Base-by-base conservation (phyloP, 139 green algal genomes). In the Coccomyxa sp. region DNA sequence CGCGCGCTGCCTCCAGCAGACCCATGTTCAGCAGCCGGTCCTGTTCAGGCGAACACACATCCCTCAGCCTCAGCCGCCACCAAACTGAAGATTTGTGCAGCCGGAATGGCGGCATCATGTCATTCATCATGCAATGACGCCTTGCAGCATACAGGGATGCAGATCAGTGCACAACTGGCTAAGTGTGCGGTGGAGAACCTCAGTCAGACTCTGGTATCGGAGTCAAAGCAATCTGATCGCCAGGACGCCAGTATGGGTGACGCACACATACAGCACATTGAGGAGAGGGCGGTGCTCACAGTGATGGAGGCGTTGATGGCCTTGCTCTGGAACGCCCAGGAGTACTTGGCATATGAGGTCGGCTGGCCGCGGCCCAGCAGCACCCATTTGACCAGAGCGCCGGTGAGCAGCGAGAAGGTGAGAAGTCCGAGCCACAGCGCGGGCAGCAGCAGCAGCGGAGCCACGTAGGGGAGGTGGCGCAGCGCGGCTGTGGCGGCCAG, bases 241-340 rank as follows among this genome's bases (percentile, higher is more conserved):
- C 3, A 11, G 38, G 38, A 51, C 38, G 38, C 38, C 3, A 51
- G 3, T 51, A 51, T 7, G 38, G 38, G 3, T 51, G 38, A 51
- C 38, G 38, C 38, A 51, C 38, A 51, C 38, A 51, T 11, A 51
- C 38, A 51, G 7, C 3, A 51, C 38, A 51, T 3, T 16, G 23
- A 77, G 71, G n/a, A 38, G 27, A 16, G 71, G 27, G 71, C 23
- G 23, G 27, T 38, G 71, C 71, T 18, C 27, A 71, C 63, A 21
- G 18, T 21, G 63, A 71, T 71, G 63, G 63, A 21, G 63, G 63
- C 63, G 63, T 71, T 71, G 18, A 71, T 21, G 21, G 63, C 63
- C 63, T 71, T 71, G 63, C 18, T 71, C 71, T 77, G 71, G 71
- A 77, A 77, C 23, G 27, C 71, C 71, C 71, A 77, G 21, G 27